A percentile compares a stretch with the other conserved stretches of the same genome.
phyloP scores from a whole-genome alignment of 2,329 filamentous ascomycete genomes.

The Gnomoniopsis smithogilvyi region DNA sequence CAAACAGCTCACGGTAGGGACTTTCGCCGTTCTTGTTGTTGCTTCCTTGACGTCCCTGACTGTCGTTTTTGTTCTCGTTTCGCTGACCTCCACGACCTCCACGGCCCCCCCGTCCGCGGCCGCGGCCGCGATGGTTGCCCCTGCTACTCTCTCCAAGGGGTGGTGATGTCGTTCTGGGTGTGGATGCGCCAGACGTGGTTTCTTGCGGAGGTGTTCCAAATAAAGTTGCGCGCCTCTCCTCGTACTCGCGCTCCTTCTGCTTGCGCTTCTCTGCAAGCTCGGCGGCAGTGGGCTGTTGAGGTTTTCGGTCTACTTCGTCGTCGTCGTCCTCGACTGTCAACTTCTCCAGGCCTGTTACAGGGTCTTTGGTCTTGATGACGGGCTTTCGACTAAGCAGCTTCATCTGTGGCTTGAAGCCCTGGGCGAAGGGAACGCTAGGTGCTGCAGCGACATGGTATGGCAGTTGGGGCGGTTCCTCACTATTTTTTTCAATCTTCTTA shows the following conservation, averaged over 20 bases:
- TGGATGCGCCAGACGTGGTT: conserved; percentile 51
- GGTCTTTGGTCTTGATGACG: conserved; percentile 54
- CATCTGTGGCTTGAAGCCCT: conserved; percentile 76
- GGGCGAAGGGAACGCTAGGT: conserved; percentile 53
- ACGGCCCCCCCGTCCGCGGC: conserved; percentile 41
- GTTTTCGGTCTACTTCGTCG: conserved; percentile 60
- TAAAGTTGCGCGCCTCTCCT: conserved; percentile 82
- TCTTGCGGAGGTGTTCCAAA: conserved; percentile 58
- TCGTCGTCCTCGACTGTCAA: conserved; percentile 47
- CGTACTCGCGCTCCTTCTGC: conserved; percentile 83
- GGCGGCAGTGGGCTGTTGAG: conserved; percentile 60
- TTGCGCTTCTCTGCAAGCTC: conserved; percentile 71
- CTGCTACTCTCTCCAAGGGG: conserved; percentile 45
- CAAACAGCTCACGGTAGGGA: conserved; percentile 64
- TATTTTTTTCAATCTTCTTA: conserved; percentile 32
- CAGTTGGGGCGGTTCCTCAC: conserved; percentile 70
- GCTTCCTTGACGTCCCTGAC: conserved; percentile 7
- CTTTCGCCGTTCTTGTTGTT: conserved; percentile 25
- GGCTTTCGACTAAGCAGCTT: conserved; percentile 85
- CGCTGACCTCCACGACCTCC: conserved; percentile 36
- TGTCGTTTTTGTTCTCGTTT: conserved; percentile 26
- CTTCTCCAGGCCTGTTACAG: conserved; percentile 44
- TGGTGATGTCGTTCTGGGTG: conserved; percentile 60
- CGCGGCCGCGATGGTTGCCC: conserved; percentile 40
- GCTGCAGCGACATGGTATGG: conserved; percentile 67